Conservation (phyloP, 768 basidiomycete species). For the Pleurotus tuoliensis region DNA sequence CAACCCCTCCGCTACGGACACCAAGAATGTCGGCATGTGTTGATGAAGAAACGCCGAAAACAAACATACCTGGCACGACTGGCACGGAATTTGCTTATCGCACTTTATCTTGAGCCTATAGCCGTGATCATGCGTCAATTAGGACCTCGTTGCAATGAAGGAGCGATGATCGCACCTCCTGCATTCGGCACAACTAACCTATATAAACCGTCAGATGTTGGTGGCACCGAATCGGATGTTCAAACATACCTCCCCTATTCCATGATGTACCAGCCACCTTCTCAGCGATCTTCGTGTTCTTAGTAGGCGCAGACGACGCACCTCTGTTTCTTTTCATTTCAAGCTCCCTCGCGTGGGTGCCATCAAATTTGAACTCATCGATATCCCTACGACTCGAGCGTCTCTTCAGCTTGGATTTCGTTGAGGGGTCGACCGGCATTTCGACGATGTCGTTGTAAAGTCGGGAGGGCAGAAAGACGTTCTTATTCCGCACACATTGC, state of each 20-base stretch:
- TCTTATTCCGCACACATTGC: slow-evolving; percentile 7
- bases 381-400: slow-evolving; percentile 44
- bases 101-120: slow-evolving; percentile 78
- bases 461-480: neutral
- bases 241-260: slow-evolving; percentile 23
- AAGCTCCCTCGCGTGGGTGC: slow-evolving; percentile 57
- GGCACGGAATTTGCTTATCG: slow-evolving; percentile 78
- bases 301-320: slow-evolving; percentile 11
- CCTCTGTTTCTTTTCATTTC: slow-evolving; percentile 73
- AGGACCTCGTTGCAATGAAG: slow-evolving; percentile 3
- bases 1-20: slow-evolving; percentile 56
- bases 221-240: neutral
- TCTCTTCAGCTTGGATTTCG: slow-evolving; percentile 48
- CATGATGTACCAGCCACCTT: neutral
- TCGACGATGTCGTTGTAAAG: neutral
- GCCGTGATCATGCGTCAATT: slow-evolving; percentile 19
- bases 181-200: slow-evolving; percentile 81
- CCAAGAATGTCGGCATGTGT: slow-evolving; percentile 8
- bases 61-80: slow-evolving; percentile 60
- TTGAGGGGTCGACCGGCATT: slow-evolving; percentile 54
- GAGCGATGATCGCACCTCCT: slow-evolving; percentile 60
- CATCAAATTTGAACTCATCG: slow-evolving; percentile 48
- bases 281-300: slow-evolving; percentile 9
- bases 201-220: slow-evolving; percentile 11
- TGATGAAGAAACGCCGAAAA: slow-evolving; percentile 1